Evolutionary conservation across 228 moss, liverwort and hornwort genomes (phyloP).

Genomic region (Sphagnum magellanicum): DNA sequence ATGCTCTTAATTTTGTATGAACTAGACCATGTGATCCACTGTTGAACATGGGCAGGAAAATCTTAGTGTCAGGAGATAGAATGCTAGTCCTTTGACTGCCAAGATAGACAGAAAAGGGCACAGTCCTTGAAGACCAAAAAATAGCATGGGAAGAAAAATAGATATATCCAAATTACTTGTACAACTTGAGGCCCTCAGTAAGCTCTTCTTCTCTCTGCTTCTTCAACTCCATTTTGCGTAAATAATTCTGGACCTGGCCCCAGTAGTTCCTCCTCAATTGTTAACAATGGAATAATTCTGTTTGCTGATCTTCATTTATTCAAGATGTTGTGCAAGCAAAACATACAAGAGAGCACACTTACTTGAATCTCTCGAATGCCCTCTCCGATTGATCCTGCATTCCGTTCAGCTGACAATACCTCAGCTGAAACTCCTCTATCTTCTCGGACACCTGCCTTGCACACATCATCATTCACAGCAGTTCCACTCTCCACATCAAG

Average conservation of each 20-base stretch:
- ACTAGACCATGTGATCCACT: too few species aligned
- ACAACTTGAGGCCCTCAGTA: slow-evolving; percentile 60
- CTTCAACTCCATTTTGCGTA: slow-evolving; percentile 87
- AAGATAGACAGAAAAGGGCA: too few species aligned
- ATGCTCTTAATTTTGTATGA: too few species aligned
- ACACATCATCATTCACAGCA: too few species aligned
- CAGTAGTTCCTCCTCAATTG: slow-evolving; percentile 1
- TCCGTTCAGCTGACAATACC: slow-evolving; percentile 70
- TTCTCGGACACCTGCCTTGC: slow-evolving; percentile 50
- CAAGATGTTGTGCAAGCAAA: not conserved
- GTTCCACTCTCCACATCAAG: too few species aligned
- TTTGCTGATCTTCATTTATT: not conserved
- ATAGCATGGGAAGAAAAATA: not conserved
- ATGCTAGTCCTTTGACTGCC: too few species aligned
- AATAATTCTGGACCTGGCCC: slow-evolving; percentile 70
- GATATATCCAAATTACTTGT: slow-evolving; percentile 32
- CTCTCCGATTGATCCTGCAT: slow-evolving; percentile 68
- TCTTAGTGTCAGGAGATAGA: too few species aligned
- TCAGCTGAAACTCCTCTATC: slow-evolving; percentile 61
- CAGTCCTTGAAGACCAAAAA: too few species aligned
- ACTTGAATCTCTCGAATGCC: slow-evolving; percentile 91
- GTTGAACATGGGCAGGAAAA: too few species aligned
- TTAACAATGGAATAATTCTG: not conserved
- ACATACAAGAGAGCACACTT: not conserved
- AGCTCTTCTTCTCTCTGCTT: slow-evolving; percentile 65